Evolutionary conservation across 208 protist genomes (phyloP).

Genomic region (Crithidia fasciculata): DNA sequence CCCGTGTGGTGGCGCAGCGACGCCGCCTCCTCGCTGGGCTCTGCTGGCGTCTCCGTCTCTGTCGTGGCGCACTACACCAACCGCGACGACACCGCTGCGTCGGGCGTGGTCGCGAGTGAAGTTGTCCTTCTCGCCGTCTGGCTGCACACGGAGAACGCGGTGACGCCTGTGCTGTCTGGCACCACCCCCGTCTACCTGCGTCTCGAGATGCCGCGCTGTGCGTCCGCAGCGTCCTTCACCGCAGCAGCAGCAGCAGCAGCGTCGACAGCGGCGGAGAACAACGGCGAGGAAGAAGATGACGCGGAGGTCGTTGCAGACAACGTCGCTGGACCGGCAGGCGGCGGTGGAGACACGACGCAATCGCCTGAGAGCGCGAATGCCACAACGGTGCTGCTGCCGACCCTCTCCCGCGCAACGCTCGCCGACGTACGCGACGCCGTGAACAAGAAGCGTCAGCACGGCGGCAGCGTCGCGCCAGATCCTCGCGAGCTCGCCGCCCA

Average conservation of each 20-base stretch:
- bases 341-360: background rate
- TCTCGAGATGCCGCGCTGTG: constrained; percentile 21
- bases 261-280: background rate
- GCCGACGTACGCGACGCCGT: background rate
- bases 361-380: background rate
- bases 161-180: constrained; percentile 3
- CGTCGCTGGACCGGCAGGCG: background rate
- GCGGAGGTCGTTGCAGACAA: background rate
- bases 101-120: no score
- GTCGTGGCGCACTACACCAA: constrained; percentile 23
- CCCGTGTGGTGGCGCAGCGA: background rate
- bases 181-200: constrained; percentile 16
- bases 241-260: background rate
- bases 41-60: constrained; percentile 29
- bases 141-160: constrained; percentile 25
- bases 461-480: background rate
- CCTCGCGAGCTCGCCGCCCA: background rate
- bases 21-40: background rate
- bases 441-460: background rate
- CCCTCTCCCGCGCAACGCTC: background rate
- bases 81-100: background rate
- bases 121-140: constrained; percentile 20
- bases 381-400: constrained; percentile 2
- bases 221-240: no score
- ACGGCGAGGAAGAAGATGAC: constrained; percentile 6